These are phyloP conservation scores for Diospyros kaki DNA, from an alignment of 148 eudicot species.

Conservation along the genomic window DNA sequence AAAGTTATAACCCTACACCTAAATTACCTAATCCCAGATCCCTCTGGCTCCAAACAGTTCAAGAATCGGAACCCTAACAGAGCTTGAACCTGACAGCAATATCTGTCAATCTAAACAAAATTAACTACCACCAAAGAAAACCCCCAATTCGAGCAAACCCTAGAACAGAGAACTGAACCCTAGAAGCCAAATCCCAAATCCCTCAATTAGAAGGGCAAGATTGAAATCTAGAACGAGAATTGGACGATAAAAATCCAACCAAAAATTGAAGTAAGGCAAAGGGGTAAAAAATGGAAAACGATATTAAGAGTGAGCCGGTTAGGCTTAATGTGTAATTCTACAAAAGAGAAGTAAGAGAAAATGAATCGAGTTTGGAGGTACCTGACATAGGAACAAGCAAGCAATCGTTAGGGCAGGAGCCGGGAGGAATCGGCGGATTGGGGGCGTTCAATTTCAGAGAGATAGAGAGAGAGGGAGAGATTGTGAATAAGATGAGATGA, in stretches of 20 bases:
- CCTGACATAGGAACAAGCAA: background rate
- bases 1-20: constrained; percentile 19
- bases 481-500: too few species aligned
- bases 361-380: background rate
- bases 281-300: background rate
- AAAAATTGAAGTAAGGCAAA: background rate
- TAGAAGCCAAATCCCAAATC: background rate
- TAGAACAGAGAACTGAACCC: background rate
- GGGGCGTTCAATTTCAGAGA: too few species aligned
- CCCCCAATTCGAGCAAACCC: background rate
- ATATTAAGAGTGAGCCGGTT: too few species aligned
- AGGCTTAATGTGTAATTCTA: background rate
- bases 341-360: background rate
- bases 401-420: background rate
- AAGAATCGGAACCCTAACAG: background rate
- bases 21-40: background rate
- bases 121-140: background rate
- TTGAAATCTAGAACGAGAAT: background rate
- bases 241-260: background rate
- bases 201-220: background rate
- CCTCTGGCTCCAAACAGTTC: constrained; percentile 1
- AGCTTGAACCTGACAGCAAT: background rate
- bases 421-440: background rate
- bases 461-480: too few species aligned
- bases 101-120: background rate